These are phyloP conservation scores for Liriodendron chinense DNA, from an alignment of 164 flowering plant species.

Conservation along the genomic window DNA sequence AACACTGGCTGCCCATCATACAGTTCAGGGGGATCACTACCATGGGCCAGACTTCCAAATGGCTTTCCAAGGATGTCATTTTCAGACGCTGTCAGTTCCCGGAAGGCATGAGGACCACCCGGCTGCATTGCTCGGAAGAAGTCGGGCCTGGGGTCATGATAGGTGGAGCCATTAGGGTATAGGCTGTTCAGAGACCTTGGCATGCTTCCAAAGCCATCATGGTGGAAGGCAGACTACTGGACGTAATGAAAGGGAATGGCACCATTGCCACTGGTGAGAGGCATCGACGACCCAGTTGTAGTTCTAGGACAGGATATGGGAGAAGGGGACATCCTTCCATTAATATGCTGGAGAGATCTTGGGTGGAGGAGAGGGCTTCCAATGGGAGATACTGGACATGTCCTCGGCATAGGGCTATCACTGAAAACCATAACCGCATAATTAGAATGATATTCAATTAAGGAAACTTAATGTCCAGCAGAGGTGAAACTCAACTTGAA, in stretches of 20 bases:
- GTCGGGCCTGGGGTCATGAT: too few relatives aligned
- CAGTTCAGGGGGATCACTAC: conserved; percentile 26
- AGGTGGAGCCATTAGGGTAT: conserved; percentile 37
- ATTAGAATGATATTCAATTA: too few relatives aligned
- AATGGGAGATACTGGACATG: conserved; percentile 88
- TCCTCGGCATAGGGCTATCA: conserved; percentile 50
- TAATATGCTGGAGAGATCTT: conserved; percentile 69
- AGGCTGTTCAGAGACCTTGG: conserved; percentile 41
- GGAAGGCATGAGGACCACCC: too few relatives aligned
- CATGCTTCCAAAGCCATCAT: conserved; percentile 53
- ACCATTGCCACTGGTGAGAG: conserved; percentile 76
- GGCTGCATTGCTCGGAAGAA: too few relatives aligned
- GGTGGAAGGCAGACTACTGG: conserved; percentile 45
- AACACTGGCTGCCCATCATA: conserved; percentile 65
- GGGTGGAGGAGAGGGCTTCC: conserved; percentile 74
- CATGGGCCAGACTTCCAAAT: conserved; percentile 36
- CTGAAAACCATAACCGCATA: conserved; percentile 29
- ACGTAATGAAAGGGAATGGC: conserved; percentile 63
- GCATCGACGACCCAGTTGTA: conserved; percentile 76
- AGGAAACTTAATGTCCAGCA: too few relatives aligned
- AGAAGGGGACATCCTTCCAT: conserved; percentile 78
- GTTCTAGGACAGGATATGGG: conserved; percentile 83
- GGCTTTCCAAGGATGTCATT: conserved; percentile 48
- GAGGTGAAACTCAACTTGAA: too few relatives aligned
- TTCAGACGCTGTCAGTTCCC: conserved; percentile 40